Evolutionary conservation across 345 rosid genomes (phyloP), one percentile per base, ranked within the genome.

Genomic region (Noccaea caerulescens): DNA sequence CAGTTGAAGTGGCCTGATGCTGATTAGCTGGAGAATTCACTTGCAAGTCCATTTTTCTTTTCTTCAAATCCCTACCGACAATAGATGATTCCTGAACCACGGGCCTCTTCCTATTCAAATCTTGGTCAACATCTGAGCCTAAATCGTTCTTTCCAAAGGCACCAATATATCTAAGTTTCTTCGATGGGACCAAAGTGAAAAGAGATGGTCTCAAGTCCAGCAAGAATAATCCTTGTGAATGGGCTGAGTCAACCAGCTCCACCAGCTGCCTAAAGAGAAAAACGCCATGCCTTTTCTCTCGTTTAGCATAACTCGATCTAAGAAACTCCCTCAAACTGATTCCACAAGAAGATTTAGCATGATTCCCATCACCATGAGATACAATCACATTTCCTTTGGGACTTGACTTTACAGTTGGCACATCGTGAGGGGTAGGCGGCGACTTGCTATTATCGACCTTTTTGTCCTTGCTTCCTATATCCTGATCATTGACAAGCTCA

Each of bases 211-310:
- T 58, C 59, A 90, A 59, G 67, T 85, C 90, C 60, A 73, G 76
- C 81, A 90, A 82, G 46, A 72, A 77, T 42, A 78, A 68, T 8
- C 89, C 88, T 79, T 86, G 88, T 5, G 86, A 82, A 52, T 87
- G 96, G 13, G 87, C 85, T 8, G 70, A 80, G 75, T 85, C 85
- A 74, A 88, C 88, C 46, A 90, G 69, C 83, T 87, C 86, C 68
- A 86, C 85, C 61, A 86, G 82, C 80, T 83, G 88, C 83, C 77
- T 84, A 72, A 90, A 86, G 47, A 90, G 37, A 58, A 32, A 71
- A 73, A 87, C 61, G 59, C 82, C 67, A 47, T 81, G 80, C 34
- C 50, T 60, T 66, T 79, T 87, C 64, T 84, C 80, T 42, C 82
- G 72, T 74, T 71, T 79, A 57, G 43, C 42, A 50, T 45, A 45